phyloP scores from a whole-genome alignment of 2,329 filamentous ascomycete genomes.

The Sporothrix globosa region DNA sequence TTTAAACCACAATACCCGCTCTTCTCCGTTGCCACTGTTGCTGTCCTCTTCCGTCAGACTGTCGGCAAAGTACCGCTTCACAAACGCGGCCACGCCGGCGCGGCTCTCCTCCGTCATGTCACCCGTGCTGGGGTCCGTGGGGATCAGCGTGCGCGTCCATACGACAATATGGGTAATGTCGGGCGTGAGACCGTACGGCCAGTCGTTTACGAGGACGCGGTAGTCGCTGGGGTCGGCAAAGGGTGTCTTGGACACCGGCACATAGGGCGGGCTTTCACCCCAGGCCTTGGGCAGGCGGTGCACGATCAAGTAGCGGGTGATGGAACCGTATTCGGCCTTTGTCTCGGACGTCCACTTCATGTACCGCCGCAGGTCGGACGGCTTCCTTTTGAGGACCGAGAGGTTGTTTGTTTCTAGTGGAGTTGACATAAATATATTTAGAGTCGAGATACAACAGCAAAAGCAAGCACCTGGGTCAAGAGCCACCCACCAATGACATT shows the following conservation, averaged over 20 bases:
- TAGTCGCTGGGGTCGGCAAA: constrained; percentile 61
- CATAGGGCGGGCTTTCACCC: constrained; percentile 61
- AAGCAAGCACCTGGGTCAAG: background rate
- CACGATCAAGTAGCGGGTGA: constrained; percentile 75
- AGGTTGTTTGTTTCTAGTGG: constrained; percentile 58
- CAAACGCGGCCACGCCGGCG: constrained; percentile 67
- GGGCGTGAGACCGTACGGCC: constrained; percentile 78
- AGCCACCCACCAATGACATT: constrained; percentile 62
- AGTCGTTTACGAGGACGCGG: constrained; percentile 83
- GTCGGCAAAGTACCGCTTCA: constrained; percentile 69
- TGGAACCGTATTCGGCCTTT: constrained; percentile 73
- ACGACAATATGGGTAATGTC: constrained; percentile 81
- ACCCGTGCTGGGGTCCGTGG: constrained; percentile 69
- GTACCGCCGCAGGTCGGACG: constrained; percentile 79
- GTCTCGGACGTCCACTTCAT: constrained; percentile 74
- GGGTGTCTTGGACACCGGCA: constrained; percentile 53
- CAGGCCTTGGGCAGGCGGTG: constrained; percentile 70
- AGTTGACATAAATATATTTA: background rate
- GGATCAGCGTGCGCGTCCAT: constrained; percentile 83
- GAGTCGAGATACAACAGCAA: background rate
- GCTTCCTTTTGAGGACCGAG: constrained; percentile 74
- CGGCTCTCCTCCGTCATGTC: constrained; percentile 71
- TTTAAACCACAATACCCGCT: constrained; percentile 81
- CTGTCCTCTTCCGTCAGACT: constrained; percentile 47
- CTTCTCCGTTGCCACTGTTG: constrained; percentile 44